phyloP scores from a whole-genome alignment of 768 basidiomycete species.

The Botryobasidium botryosum region DNA sequence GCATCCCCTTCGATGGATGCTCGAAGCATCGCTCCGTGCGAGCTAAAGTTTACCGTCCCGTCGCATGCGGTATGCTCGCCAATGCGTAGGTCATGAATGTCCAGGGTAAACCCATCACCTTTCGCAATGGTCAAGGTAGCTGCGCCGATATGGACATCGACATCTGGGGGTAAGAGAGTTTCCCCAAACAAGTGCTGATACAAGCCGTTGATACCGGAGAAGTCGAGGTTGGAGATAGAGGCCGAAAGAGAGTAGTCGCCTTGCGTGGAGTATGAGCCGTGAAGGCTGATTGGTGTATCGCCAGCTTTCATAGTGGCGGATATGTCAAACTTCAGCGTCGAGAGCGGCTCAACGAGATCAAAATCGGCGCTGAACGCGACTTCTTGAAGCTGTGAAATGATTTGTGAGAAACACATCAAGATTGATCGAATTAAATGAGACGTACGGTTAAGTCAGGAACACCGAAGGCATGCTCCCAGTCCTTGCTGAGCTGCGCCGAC shows the following conservation, averaged over 20 bases:
- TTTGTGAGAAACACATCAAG: no score
- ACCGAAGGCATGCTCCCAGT: not conserved
- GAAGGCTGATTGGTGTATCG: no score
- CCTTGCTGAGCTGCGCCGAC: not conserved
- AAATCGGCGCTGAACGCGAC: no score
- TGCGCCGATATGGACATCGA: not conserved
- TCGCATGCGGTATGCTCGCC: not conserved
- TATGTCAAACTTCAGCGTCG: no score
- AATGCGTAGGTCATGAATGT: not conserved
- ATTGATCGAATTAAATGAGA: no score
- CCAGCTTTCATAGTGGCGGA: no score
- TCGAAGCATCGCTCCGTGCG: not conserved
- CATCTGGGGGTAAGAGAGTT: not conserved
- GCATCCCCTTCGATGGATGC: not conserved
- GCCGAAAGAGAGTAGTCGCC: no score
- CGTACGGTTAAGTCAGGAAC: not conserved
- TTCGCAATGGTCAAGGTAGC: not conserved
- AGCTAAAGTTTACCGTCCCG: not conserved
- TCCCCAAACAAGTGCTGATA: not conserved
- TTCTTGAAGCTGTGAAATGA: no score
- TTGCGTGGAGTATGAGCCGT: no score
- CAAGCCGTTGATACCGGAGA: not conserved
- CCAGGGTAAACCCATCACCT: not conserved
- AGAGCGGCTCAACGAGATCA: no score
- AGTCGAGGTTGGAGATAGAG: no score